These are phyloP conservation scores for Blastocladiella emersonii DNA, from an alignment of 371 early-diverging fungal genomes.

Conservation along the genomic window DNA sequence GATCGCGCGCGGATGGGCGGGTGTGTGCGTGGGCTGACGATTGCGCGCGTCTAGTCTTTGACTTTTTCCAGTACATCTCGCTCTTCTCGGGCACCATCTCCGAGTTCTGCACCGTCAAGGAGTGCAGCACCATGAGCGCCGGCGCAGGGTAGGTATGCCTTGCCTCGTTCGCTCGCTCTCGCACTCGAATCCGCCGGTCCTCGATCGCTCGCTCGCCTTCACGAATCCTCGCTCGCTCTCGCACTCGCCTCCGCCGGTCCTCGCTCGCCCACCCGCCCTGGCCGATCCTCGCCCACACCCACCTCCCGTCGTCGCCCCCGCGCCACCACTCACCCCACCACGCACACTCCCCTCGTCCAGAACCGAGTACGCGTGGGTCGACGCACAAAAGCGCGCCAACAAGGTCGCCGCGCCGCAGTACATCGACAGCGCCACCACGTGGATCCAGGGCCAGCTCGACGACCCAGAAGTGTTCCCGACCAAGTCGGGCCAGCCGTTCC, in stretches of 20 bases:
- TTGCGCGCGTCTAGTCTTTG: conserved; percentile 41
- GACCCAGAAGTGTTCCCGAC: conserved; percentile 83
- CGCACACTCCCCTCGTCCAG: conserved; percentile 21
- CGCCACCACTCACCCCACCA: too few relatives aligned
- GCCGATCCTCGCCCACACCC: too few relatives aligned
- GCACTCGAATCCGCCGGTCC: too few relatives aligned
- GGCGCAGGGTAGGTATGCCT: conserved; percentile 72
- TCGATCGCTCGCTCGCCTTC: too few relatives aligned
- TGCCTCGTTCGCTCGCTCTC: too few relatives aligned
- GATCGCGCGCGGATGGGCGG: not conserved
- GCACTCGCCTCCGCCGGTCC: too few relatives aligned
- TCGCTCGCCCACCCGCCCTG: too few relatives aligned
- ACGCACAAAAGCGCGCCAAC: conserved; percentile 63
- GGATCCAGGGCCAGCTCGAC: conserved; percentile 69
- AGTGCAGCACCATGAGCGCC: conserved; percentile 77
- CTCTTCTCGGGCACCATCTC: conserved; percentile 81
- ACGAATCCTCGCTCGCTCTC: too few relatives aligned
- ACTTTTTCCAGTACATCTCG: conserved; percentile 87
- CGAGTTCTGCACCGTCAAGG: conserved; percentile 69
- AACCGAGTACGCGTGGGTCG: conserved; percentile 79
- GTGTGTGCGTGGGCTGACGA: not conserved
- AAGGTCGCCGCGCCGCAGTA: conserved; percentile 86
- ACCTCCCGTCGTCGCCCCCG: too few relatives aligned
- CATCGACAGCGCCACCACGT: conserved; percentile 81
- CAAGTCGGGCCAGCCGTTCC: conserved; percentile 16